Evolutionary conservation across 2,329 filamentous ascomycete species (phyloP), one percentile per base, ranked within the genome.

Genomic region (Lasiodiplodia hormozganensis): DNA sequence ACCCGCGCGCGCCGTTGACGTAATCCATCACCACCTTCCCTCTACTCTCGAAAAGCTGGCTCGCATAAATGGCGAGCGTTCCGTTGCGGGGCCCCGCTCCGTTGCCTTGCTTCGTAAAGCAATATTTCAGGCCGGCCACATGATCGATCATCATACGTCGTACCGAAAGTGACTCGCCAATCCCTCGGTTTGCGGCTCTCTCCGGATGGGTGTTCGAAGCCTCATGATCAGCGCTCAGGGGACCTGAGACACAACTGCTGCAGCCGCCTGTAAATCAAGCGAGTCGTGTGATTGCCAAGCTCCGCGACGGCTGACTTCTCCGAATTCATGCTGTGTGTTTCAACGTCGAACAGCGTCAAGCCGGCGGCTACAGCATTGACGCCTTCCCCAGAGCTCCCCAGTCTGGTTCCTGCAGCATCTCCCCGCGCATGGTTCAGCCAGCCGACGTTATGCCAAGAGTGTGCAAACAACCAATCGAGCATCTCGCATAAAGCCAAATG

Each of bases 1-100:
- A 52, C 60, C 23, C 28, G 31, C 23, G 2, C 4, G 28, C 60
- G 60, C 60, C 60, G 21, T 64, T 64, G 60, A 64, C 60, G 60
- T 64, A 52, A 64, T 40, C 60, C 60, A 64, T 64, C 60, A 64
- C 60, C 60, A 64, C 43, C 28, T 64, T 25, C 60, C 47, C 1
- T n/a, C 60, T 62, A 7, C 43, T 21, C 43, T 14, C 6, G 28
- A n/a, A 18, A 38, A 23, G 31, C 47, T 28, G 31, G 16, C 6
- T 28, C 8, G 40, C 7, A 21, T 47, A 16, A 18, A 7, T 16
- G 25, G 43, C 4, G 43, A 6, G 6, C 6, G n/a, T 52, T 11
- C 28, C 34, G 25, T 10, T 64, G 43, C 6, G 23, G 47, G 43
- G 28, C 60, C 47, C 25, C n/a, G 43, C 25, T n/a, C 40, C 31